Evolutionary conservation across 2,329 filamentous ascomycete genomes (phyloP), one percentile per base, ranked within the genome.

Genomic region (Fusarium nanum): DNA sequence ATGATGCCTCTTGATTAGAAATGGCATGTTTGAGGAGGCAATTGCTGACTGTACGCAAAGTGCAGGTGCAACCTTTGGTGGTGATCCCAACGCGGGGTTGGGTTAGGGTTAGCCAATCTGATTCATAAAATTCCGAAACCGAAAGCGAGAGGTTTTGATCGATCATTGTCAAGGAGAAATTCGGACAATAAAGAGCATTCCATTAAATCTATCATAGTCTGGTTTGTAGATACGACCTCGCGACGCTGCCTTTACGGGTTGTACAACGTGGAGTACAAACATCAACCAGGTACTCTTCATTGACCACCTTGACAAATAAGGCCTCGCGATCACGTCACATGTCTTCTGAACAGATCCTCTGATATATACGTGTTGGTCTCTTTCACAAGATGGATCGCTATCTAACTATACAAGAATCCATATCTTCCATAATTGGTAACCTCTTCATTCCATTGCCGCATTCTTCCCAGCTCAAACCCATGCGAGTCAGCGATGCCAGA

Each of bases 381-480:
- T 6, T 37, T n/a, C 16, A 18, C 9, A 12, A 37, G 18, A 37
- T n/a, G 6, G 10, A 5, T n/a, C 18, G 6, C 10, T 37, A 37
- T n/a, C 18, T 37, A 37, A n/a, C 34, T 56, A 45, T 48, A 54
- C 22, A 67, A 13, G 30, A 67, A 68, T 4, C 64, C 64, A 23
- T 64, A 28, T 12, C 23, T 37, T 3, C 64, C 59, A 59, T 14
- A 8, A 18, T 52, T 23, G 9, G 12, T 37, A 37, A 37, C 34
- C 34, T 37, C 34, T 11, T 59, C 53, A 20, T 47, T 54, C 65
- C 65, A 68, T 6, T 64, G 32, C 11, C 64, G 46, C 54, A 60
- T 52, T n/a, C 65, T 52, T 6, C 65, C 65, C 5, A 68, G n/a
- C 20, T 68, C 65, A 22, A 68, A 68, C 0, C 65, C 65, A 48